Evolutionary conservation across 306 rosid species (phyloP).

Genomic region (Inga laurina): DNA sequence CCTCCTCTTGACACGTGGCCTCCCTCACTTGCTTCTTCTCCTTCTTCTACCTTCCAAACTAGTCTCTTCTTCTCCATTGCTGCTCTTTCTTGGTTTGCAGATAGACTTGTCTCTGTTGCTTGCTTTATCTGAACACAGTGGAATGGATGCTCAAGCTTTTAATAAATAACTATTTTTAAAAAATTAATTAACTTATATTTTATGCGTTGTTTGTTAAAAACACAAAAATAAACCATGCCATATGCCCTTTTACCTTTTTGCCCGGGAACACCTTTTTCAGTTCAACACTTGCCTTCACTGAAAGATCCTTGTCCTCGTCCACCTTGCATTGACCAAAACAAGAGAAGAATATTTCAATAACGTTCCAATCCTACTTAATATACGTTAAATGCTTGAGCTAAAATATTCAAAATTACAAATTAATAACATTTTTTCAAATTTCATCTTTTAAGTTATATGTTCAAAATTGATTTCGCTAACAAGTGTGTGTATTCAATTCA

Average conservation of each 20-base stretch:
- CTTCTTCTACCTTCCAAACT: slow-evolving; percentile 60
- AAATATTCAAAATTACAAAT: neutral
- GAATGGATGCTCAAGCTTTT: neutral
- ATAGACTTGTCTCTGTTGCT: slow-evolving; percentile 61
- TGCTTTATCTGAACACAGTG: slow-evolving; percentile 51
- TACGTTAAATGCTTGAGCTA: neutral
- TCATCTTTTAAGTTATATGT: neutral
- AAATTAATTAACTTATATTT: too few species aligned
- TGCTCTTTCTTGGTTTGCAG: slow-evolving; percentile 74
- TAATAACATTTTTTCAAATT: too few species aligned
- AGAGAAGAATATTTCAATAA: neutral
- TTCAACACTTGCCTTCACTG: slow-evolving; percentile 59
- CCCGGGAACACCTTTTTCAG: slow-evolving; percentile 59
- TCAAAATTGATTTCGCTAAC: neutral
- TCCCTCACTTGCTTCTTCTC: slow-evolving; percentile 33
- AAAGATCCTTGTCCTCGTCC: slow-evolving; percentile 63
- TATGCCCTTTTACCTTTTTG: slow-evolving; percentile 54
- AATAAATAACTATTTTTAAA: too few species aligned
- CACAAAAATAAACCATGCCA: neutral
- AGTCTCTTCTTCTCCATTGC: slow-evolving; percentile 79
- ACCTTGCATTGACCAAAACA: slow-evolving; percentile 44
- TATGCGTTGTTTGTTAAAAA: neutral
- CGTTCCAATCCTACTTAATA: neutral
- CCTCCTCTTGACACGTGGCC: slow-evolving; percentile 52
- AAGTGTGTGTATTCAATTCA: neutral